Evolutionary conservation across 1,284 basidiomycete species (phyloP), one percentile per base, ranked within the genome.

Genomic region (Ustilago lituana): DNA sequence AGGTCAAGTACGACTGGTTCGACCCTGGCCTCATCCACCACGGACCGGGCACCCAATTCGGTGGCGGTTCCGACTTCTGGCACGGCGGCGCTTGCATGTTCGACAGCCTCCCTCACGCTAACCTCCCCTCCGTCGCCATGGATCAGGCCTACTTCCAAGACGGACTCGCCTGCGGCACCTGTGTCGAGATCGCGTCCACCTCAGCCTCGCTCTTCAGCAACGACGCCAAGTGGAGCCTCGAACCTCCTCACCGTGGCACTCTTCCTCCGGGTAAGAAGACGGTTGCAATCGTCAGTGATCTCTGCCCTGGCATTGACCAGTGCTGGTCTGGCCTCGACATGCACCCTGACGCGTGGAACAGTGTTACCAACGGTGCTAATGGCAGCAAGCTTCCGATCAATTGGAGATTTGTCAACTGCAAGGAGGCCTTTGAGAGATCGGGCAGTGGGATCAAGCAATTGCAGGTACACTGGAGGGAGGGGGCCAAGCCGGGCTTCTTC

Each of bases 1-100:
- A 23, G 3, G n/a, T 63, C 47, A 58, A 68, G 8, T 33, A 19
- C n/a, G 12, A 52, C 43, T 59, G 43, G 47, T 69, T 69, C 45
- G 29, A 46, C 35, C 66, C 60, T 12, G 17, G 20, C 1, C 44
- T 63, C 14, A 48, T 69, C 35, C 38, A 69, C 31, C 66, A 63
- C 32, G 66, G 66, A 8, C 66, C 60, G 2, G 67, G 67, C 17
- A 70, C 67, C 9, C 32, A 44, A 9, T 70, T 65, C 22, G 65
- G 65, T 26, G 59, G 46, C 9, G 55, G 55, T 4, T 10, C 43
- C 20, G 27, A 41, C 39, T 49, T 55, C 24, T 71, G 63, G 63
- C 27, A 71, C 27, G 68, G 68, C 10, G 68, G 68, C 6, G 68
- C 68, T 9, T 71, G 68, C 53, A 66, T 66, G 68, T 53, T 35